Evolutionary conservation across 805 yeast species (phyloP).

Genomic region (Saccharomycopsis lassenensis): DNA sequence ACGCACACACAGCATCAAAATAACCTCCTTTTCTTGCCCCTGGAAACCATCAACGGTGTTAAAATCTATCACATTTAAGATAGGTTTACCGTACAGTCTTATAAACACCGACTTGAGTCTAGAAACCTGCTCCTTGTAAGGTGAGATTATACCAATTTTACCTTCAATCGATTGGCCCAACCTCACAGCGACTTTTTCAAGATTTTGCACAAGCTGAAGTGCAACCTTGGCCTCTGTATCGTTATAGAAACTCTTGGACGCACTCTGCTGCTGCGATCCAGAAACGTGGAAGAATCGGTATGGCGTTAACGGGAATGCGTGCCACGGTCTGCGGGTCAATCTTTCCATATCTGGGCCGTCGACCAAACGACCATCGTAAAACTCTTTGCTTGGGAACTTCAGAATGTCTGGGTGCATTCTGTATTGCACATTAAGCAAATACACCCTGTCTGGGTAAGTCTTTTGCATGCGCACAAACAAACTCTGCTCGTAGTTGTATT

Average conservation of each 20-base stretch:
- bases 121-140: conserved; percentile 80
- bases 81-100: conserved; percentile 48
- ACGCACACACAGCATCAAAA: conserved; percentile 90
- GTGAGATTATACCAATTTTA: conserved; percentile 83
- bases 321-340: conserved; percentile 67
- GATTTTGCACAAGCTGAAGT: conserved; percentile 46
- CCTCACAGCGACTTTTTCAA: conserved; percentile 38
- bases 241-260: conserved; percentile 65
- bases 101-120: conserved; percentile 47
- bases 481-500: conserved; percentile 75
- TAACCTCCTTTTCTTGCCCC: conserved; percentile 94
- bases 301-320: conserved; percentile 50
- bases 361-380: conserved; percentile 58
- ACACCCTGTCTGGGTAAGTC: conserved; percentile 45
- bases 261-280: conserved; percentile 51
- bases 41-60: conserved; percentile 97
- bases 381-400: conserved; percentile 72
- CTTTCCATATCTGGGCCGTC: conserved; percentile 71
- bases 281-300: conserved; percentile 66
- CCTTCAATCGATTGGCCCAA: conserved; percentile 44
- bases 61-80: conserved; percentile 64
- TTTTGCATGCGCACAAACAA: conserved; percentile 88
- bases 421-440: conserved; percentile 80
- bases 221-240: conserved; percentile 63
- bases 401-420: conserved; percentile 97